Conservation (phyloP, 2,329 filamentous ascomycete species). For the Fusarium pseudograminearum region DNA sequence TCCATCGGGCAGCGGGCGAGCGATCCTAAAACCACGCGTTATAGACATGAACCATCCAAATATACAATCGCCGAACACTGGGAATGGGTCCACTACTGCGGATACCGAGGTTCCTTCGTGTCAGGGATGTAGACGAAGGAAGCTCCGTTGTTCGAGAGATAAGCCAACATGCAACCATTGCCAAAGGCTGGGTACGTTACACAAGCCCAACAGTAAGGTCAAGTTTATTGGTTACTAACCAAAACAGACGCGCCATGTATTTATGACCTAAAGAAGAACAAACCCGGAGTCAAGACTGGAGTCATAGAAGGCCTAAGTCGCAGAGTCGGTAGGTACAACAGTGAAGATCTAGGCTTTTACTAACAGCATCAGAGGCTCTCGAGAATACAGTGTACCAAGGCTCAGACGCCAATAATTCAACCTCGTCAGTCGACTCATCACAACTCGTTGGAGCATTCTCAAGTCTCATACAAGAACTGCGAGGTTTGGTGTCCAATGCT, state of each 20-base stretch:
- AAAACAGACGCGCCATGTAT: constrained; percentile 24
- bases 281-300: constrained; percentile 34
- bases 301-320: constrained; percentile 31
- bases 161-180: constrained; percentile 41
- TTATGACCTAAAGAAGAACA: constrained; percentile 34
- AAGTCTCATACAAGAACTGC: constrained; percentile 33
- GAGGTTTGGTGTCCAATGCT: constrained; percentile 22
- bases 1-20: constrained; percentile 37
- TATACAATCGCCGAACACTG: constrained; percentile 2
- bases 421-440: constrained; percentile 8
- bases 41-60: constrained; percentile 7
- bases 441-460: constrained; percentile 35
- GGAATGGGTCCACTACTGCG: not conserved
- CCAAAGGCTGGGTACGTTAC: constrained; percentile 26
- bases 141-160: constrained; percentile 40
- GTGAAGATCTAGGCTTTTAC: not conserved
- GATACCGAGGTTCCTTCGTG: constrained; percentile 36
- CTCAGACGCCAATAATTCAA: not conserved
- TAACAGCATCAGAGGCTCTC: constrained; percentile 29
- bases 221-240: not conserved
- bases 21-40: not conserved
- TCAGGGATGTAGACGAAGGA: constrained; percentile 41
- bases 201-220: not conserved
- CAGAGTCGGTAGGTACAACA: constrained; percentile 21
- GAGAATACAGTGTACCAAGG: constrained; percentile 32